Conservation (phyloP, 2,329 filamentous ascomycete genomes). For the Diaporthe sp. region DNA sequence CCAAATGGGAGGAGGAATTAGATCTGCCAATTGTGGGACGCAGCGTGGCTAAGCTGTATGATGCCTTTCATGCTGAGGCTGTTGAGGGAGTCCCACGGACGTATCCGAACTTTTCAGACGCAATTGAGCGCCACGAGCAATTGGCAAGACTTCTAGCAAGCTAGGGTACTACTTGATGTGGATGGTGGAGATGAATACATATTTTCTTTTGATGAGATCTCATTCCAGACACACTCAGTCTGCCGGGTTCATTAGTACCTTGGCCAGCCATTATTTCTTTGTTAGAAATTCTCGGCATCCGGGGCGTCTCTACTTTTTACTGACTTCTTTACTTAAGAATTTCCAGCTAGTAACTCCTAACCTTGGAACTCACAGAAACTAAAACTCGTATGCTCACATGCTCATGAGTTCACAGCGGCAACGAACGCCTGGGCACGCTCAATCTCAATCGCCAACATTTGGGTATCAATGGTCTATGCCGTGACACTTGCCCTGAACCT, state of each 20-base stretch:
- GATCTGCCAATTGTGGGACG: slow-evolving; percentile 53
- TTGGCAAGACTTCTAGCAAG: slow-evolving; percentile 13
- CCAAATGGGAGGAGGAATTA: slow-evolving; percentile 55
- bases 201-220: not conserved
- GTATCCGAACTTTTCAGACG: slow-evolving; percentile 27
- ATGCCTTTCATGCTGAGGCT: slow-evolving; percentile 52
- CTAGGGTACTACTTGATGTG: slow-evolving; percentile 4
- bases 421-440: not conserved
- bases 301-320: not conserved
- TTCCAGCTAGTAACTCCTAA: not conserved
- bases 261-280: not conserved
- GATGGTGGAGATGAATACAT: not conserved
- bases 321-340: not conserved
- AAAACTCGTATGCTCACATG: not conserved
- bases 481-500: not conserved
- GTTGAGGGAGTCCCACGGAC: slow-evolving; percentile 1
- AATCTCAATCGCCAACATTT: not conserved
- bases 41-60: slow-evolving; percentile 66
- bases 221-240: not conserved
- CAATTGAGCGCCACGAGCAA: slow-evolving; percentile 30
- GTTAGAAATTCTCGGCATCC: not conserved
- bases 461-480: not conserved
- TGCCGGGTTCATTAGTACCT: slow-evolving; percentile 1
- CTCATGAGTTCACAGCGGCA: not conserved
- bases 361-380: not conserved